phyloP scores from a whole-genome alignment of 805 yeast species.

The Metschnikowia corniflorae region DNA sequence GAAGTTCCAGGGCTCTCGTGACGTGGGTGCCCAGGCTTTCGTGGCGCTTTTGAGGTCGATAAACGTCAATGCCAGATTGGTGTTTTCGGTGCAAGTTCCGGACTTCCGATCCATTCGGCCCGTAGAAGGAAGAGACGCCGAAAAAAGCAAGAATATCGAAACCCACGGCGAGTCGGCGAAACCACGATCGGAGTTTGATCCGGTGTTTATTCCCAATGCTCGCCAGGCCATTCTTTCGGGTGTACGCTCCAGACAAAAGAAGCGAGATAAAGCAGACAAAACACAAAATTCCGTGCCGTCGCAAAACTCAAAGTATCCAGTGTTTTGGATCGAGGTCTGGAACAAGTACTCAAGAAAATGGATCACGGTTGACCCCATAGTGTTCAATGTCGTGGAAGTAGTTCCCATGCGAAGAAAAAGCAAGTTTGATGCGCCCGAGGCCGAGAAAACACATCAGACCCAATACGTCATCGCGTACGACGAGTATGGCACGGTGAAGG shows the following conservation, averaged over 20 bases:
- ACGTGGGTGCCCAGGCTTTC: constrained; percentile 83
- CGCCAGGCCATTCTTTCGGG: constrained; percentile 14
- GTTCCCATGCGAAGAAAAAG: constrained; percentile 50
- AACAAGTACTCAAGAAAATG: constrained; percentile 66
- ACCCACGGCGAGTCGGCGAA: not conserved
- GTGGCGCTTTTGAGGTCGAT: constrained; percentile 69
- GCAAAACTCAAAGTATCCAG: constrained; percentile 47
- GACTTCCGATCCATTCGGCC: constrained; percentile 43
- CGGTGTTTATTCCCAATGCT: constrained; percentile 18
- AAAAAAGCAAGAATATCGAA: constrained; percentile 1
- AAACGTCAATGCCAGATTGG: constrained; percentile 68
- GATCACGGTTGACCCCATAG: constrained; percentile 84
- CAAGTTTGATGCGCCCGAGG: constrained; percentile 68
- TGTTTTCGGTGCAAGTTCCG: constrained; percentile 86
- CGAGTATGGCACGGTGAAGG: constrained; percentile 59
- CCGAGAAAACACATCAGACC: constrained; percentile 54
- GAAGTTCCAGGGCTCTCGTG: constrained; percentile 64
- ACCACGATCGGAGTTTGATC: constrained; percentile 17
- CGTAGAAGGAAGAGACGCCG: constrained; percentile 5
- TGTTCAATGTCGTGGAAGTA: constrained; percentile 59
- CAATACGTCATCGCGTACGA: constrained; percentile 80
- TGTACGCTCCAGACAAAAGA: constrained; percentile 5
- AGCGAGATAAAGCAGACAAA: not conserved
- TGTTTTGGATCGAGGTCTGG: constrained; percentile 96
- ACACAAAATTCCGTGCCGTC: not conserved